Conservation (phyloP, 352 stramenopile genomes). For the Globisporangium solare region DNA sequence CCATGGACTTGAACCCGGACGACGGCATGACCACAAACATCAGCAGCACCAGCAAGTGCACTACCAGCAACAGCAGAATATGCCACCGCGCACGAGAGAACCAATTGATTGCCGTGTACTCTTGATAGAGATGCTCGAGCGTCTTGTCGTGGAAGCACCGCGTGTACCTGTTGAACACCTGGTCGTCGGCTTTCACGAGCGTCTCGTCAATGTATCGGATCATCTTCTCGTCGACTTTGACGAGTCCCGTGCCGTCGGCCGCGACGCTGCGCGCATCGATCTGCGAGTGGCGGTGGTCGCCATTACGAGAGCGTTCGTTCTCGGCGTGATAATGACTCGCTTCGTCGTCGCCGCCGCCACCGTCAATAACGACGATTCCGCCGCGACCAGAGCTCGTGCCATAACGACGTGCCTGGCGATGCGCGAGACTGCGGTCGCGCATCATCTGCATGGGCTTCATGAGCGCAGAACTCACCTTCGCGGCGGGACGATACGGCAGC, state of each 20-base stretch:
- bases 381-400: background rate
- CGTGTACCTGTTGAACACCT: conserved; percentile 80
- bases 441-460: conserved; percentile 20
- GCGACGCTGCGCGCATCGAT: background rate
- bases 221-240: conserved; percentile 35
- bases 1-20: conserved; percentile 59
- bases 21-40: conserved; percentile 58
- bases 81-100: conserved; percentile 72
- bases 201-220: conserved; percentile 74
- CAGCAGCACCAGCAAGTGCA: conserved; percentile 66
- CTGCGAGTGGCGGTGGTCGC: conserved; percentile 2
- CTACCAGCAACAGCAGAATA: conserved; percentile 60
- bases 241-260: conserved; percentile 6
- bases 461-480: conserved; percentile 16
- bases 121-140: conserved; percentile 77
- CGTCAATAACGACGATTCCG: background rate
- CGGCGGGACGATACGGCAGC: background rate
- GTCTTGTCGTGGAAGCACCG: conserved; percentile 72
- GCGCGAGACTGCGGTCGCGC: conserved; percentile 12
- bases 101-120: conserved; percentile 84
- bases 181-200: conserved; percentile 60
- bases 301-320: too few species aligned
- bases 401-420: conserved; percentile 4
- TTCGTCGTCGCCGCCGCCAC: conserved; percentile 1
- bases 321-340: background rate